These are phyloP conservation scores for Umbelopsis vinacea DNA, from an alignment of 192 early-diverging fungal genomes.

Conservation along the genomic window DNA sequence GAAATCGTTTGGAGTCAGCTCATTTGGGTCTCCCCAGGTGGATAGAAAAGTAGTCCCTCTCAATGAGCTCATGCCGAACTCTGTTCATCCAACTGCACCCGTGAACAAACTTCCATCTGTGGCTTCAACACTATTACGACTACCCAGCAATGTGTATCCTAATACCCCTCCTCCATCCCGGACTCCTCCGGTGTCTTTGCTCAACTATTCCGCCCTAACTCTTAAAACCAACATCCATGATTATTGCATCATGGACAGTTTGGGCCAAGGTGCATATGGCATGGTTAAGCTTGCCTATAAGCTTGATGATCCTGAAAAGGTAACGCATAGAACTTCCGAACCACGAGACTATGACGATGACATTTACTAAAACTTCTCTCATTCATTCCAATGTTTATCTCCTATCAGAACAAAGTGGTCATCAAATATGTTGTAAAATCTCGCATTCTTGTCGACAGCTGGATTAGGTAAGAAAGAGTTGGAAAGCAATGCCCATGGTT, in stretches of 20 bases:
- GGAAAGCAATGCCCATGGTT: not conserved
- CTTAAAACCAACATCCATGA: conserved; percentile 46
- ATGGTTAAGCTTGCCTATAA: conserved; percentile 62
- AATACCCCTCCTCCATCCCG: conserved; percentile 4
- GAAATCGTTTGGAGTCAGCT: conserved; percentile 9
- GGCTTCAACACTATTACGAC: not conserved
- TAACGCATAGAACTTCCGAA: conserved; percentile 25
- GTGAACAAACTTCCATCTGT: not conserved
- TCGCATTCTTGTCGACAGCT: conserved; percentile 61
- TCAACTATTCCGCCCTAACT: conserved; percentile 45
- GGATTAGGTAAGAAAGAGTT: conserved; percentile 48
- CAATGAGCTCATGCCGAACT: not conserved
- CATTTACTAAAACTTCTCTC: not conserved
- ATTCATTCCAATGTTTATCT: not conserved
- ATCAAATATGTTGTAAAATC: conserved; percentile 73
- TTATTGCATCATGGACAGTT: conserved; percentile 57
- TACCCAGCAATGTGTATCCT: conserved; percentile 4
- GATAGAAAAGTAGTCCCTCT: conserved; percentile 3
- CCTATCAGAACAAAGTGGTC: conserved; percentile 49
- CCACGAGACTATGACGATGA: not conserved
- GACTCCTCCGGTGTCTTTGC: conserved; percentile 28
- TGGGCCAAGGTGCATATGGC: conserved; percentile 76
- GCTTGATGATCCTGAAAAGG: conserved; percentile 52
- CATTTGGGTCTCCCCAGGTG: conserved; percentile 4
- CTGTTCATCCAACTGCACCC: not conserved